Conservation (phyloP, 2,329 filamentous ascomycete species). For the Orbilia quercus region DNA sequence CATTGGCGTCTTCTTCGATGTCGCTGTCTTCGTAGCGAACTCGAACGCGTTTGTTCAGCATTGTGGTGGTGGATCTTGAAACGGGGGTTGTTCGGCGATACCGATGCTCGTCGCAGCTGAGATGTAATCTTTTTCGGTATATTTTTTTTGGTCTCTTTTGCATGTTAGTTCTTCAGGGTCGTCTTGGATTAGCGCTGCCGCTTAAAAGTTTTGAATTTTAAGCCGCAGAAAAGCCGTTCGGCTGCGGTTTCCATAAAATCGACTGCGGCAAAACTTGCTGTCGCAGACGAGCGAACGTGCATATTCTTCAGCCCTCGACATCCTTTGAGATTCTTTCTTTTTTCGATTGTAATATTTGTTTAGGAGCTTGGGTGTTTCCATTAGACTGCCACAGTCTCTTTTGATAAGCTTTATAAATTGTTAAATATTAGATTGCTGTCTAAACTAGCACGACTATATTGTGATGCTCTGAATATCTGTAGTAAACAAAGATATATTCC, state of each 20-base stretch:
- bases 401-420: too few species aligned
- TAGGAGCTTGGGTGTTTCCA: too few species aligned
- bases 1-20: constrained; percentile 28
- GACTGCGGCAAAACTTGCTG: neutral
- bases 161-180: constrained; percentile 3
- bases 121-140: constrained; percentile 28
- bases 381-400: too few species aligned
- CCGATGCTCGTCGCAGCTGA: constrained; percentile 20
- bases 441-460: too few species aligned
- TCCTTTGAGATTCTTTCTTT: too few species aligned
- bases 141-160: neutral
- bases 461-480: too few species aligned
- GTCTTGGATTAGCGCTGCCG: constrained; percentile 39
- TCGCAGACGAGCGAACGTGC: neutral
- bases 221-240: constrained; percentile 48
- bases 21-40: constrained; percentile 52
- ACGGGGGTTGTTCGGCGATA: constrained; percentile 17
- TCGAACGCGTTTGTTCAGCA: constrained; percentile 39
- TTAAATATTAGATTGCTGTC: too few species aligned
- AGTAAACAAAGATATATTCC: too few species aligned
- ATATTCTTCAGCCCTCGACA: too few species aligned
- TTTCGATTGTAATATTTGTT: too few species aligned
- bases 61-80: constrained; percentile 10
- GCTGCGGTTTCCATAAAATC: constrained; percentile 23
- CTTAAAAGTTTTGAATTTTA: constrained; percentile 51